phyloP scores from a whole-genome alignment of 2,329 filamentous ascomycete genomes.

The Xylaria sp. region DNA sequence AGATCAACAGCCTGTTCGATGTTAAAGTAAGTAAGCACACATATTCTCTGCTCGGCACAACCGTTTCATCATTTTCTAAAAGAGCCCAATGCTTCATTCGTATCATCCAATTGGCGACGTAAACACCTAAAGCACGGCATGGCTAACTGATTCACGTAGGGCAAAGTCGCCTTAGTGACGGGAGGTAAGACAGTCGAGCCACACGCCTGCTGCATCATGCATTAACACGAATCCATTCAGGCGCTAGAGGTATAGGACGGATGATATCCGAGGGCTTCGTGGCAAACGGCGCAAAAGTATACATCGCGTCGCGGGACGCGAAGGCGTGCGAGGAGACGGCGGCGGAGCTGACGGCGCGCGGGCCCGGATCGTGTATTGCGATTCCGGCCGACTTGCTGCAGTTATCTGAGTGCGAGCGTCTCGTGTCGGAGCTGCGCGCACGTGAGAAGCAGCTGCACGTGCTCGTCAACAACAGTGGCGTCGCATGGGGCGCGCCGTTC shows the following conservation, averaged over 20 bases:
- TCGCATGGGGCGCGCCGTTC: slow-evolving; percentile 70
- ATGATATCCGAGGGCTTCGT: slow-evolving; percentile 76
- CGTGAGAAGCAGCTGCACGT: slow-evolving; percentile 66
- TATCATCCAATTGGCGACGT: background rate
- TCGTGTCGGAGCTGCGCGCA: slow-evolving; percentile 62
- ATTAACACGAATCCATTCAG: slow-evolving; percentile 33
- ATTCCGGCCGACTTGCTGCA: slow-evolving; percentile 74
- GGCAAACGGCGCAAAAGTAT: slow-evolving; percentile 71
- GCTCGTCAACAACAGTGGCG: slow-evolving; percentile 73
- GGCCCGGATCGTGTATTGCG: slow-evolving; percentile 62
- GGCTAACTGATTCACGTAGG: slow-evolving; percentile 49
- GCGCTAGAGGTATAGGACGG: slow-evolving; percentile 70
- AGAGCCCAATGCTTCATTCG: background rate
- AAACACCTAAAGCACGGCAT: background rate
- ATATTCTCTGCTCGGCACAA: slow-evolving; percentile 1
- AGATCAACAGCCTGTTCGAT: slow-evolving; percentile 64
- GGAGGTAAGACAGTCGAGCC: slow-evolving; percentile 53
- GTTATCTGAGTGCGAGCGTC: slow-evolving; percentile 62
- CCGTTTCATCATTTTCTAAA: background rate
- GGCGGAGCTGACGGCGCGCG: slow-evolving; percentile 64
- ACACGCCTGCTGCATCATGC: background rate
- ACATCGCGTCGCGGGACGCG: slow-evolving; percentile 72
- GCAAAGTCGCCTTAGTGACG: slow-evolving; percentile 68
- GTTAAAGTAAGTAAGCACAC: slow-evolving; percentile 69
- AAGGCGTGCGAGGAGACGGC: slow-evolving; percentile 66